Evolutionary conservation across 768 basidiomycete species (phyloP), one percentile per base, ranked within the genome.

Genomic region (Kwoniella heveanensis): DNA sequence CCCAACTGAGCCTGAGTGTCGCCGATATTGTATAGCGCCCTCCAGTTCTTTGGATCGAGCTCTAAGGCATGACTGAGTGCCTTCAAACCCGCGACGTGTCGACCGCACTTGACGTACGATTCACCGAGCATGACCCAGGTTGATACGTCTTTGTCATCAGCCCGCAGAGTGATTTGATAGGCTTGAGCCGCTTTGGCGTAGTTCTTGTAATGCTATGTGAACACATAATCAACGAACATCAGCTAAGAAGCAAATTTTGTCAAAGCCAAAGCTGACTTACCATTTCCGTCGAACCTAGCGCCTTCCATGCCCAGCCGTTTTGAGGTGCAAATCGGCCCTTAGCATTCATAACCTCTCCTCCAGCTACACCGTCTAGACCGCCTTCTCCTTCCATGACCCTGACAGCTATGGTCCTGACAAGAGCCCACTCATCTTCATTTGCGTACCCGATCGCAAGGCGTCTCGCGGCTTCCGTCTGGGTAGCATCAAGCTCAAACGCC

Each of bases 231-330:
- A 17, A 3, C 9, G 13, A 12, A 0, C 9, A 54, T 60, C 27
- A 66, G 60, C 56, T 32, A 1, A 17, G 3, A 19, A 44, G 39
- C 8, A 17, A 44, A n/a, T n/a, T n/a, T n/a, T 10, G 3, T 19
- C 10, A 19, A 44, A 44, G 6, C 21, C 4, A 10, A 0, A 5
- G 32, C 51, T 19, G 12, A 82, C 88, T 79, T 72, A 93, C 95
- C 81, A 94, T 81, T 77, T 94, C 92, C 1, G 93, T 93, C 0
- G 91, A 86, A 1, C 92, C 96, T 36, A 92, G 81, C 22, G 93
- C 94, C 80, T 96, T 97, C 94, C 95, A 99, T 2, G 96, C 96
- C 96, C 96, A 99, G 8, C 88, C 85, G 71, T 95, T 93, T 37
- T 86, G 87, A 0, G 90, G 88, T 8, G 76, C 68, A 54, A 80